Percentiles rank a stretch among this genome's conserved stretches.
These are phyloP conservation scores for Hemileccinum impolitum DNA, from an alignment of 768 basidiomycete species.

Conservation along the genomic window DNA sequence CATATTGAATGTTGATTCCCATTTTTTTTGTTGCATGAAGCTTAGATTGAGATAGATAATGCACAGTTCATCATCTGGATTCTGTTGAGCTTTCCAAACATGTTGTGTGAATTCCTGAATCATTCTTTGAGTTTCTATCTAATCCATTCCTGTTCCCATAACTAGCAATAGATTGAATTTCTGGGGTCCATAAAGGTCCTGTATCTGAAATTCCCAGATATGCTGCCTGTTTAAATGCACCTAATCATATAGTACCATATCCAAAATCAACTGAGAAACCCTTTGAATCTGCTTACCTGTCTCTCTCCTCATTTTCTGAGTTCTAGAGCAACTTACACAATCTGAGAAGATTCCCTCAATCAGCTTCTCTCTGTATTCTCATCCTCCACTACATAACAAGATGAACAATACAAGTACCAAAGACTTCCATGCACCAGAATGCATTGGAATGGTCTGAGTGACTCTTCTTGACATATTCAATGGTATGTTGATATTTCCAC, in stretches of 20 bases:
- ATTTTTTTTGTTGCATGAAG: background rate
- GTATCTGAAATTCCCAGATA: background rate
- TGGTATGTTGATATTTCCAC: background rate
- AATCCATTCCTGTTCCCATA: slow-evolving; percentile 11
- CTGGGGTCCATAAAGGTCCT: background rate
- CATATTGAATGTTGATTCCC: background rate
- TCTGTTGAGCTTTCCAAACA: background rate
- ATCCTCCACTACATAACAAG: background rate
- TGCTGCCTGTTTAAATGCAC: background rate
- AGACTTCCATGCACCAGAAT: background rate
- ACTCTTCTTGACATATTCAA: background rate
- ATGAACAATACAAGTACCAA: background rate
- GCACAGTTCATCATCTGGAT: background rate
- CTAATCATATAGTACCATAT: background rate
- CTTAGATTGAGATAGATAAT: background rate
- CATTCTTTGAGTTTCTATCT: slow-evolving; percentile 9
- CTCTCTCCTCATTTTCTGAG: background rate
- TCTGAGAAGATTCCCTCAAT: background rate
- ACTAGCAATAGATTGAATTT: slow-evolving; percentile 3
- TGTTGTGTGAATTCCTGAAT: background rate
- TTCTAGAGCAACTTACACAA: background rate
- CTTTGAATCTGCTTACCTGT: background rate
- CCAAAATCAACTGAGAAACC: background rate
- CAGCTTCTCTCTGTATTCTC: background rate
- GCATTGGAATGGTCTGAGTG: background rate